Evolutionary conservation across 2,329 filamentous ascomycete genomes (phyloP), one percentile per base, ranked within the genome.

Genomic region (Alternaria incomplexa): DNA sequence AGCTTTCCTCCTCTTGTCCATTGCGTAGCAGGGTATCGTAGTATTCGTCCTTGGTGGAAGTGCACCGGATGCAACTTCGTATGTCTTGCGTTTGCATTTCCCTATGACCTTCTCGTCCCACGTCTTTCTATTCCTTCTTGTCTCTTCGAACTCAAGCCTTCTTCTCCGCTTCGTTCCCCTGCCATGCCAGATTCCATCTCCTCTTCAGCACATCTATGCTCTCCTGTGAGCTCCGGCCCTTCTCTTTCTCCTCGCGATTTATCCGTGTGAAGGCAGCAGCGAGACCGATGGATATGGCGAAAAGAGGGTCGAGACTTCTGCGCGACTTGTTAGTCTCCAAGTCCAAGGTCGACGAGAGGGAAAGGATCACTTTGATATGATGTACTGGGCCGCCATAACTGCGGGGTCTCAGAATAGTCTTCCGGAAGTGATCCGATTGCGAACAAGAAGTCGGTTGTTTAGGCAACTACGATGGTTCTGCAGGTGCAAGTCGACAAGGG

Each of bases 291-390:
- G 77, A 77, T 55, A 84, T 68, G 30, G 84, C 83, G 73, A 85
- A 85, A 57, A 85, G 59, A 40, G 84, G 83, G 61, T 85, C 84
- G 56, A 85, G 78, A 50, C 76, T 70, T 72, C 83, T 85, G 53
- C 15, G 56, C 32, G 50, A 32, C 30, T 5, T 60, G 50, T 32
- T 20, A 51, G 30, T 9, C 10, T 17, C 22, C 8, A 17, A 9
- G 25, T 20, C 7, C 25, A 43, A 53, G 52, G 30, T 26, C 17
- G 20, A 51, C 17, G 32, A 45, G 40, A 9, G 12, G 15, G 46
- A 22, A n/a, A 44, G n/a, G 64, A 73, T 47, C 58, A 84, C 82
- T 76, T 81, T 47, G 82, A 84, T 66, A 83, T 82, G 61, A 83
- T 79, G 71, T 81, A 80, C 45, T 77, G 70, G 61, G 76, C 75